A percentile compares a stretch with the other conserved stretches of the same genome.
These are phyloP conservation scores for Phytopythium boreale DNA, from an alignment of 352 stramenopile species.

Conservation along the genomic window DNA sequence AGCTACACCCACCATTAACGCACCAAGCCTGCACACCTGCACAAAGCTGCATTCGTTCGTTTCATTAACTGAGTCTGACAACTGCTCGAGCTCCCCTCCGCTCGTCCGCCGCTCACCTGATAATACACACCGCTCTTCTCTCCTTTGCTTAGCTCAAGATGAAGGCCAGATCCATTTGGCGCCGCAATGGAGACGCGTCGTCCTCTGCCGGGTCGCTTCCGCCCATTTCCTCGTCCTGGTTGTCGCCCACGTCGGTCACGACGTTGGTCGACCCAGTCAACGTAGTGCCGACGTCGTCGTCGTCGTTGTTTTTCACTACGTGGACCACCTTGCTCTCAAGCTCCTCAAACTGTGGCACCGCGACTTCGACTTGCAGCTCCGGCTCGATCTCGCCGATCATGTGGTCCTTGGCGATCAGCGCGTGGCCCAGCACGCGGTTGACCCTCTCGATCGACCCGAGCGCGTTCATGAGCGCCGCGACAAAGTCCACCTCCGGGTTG, in stretches of 20 bases:
- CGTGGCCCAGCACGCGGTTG: slow-evolving; percentile 25
- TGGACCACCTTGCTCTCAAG: background rate
- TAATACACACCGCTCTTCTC: background rate
- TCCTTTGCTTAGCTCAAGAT: background rate
- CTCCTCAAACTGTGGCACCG: background rate
- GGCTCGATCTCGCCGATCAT: slow-evolving; percentile 36
- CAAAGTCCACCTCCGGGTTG: slow-evolving; percentile 36
- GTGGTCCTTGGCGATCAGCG: slow-evolving; percentile 37
- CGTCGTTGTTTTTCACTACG: background rate
- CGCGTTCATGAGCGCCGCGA: slow-evolving; percentile 22
- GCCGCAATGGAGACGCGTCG: background rate
- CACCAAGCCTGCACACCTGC: too few species aligned
- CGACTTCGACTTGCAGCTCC: slow-evolving; percentile 13
- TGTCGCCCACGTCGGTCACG: background rate
- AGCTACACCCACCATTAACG: too few species aligned
- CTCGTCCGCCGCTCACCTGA: too few species aligned
- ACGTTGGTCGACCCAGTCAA: background rate
- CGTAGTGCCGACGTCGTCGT: background rate
- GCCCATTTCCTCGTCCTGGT: background rate
- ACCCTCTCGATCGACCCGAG: slow-evolving; percentile 28
- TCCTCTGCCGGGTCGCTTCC: background rate
- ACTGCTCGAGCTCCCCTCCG: too few species aligned
- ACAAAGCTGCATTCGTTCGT: background rate
- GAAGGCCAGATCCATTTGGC: slow-evolving; percentile 3
- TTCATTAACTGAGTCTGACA: background rate